phyloP scores from a whole-genome alignment of 176 grass and related monocot species.

The Ensete glaucum region DNA sequence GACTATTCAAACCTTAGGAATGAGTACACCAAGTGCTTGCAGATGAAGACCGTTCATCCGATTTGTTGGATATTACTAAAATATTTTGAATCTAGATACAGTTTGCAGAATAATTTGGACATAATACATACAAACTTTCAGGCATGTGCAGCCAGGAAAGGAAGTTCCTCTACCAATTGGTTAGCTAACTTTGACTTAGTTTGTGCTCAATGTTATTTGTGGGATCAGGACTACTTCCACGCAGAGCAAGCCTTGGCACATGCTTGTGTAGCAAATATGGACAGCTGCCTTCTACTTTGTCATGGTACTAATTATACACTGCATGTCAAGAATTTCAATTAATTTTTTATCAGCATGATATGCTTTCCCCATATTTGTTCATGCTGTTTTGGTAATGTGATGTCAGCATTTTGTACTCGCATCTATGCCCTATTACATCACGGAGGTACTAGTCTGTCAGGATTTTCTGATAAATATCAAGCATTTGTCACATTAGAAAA shows the following conservation, averaged over 20 bases:
- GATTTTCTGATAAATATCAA: not conserved
- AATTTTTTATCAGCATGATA: not conserved
- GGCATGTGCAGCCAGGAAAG: slow-evolving; percentile 44
- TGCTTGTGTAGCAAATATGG: slow-evolving; percentile 49
- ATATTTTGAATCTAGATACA: slow-evolving; percentile 67
- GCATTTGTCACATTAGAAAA: not conserved
- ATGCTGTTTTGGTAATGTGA: not conserved
- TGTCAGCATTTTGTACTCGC: not conserved
- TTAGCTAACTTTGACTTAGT: slow-evolving; percentile 57
- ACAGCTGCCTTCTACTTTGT: slow-evolving; percentile 73
- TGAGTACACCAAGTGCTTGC: slow-evolving; percentile 70
- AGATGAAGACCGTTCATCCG: slow-evolving; percentile 39
- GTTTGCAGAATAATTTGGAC: slow-evolving; percentile 37
- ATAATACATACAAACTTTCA: slow-evolving; percentile 48
- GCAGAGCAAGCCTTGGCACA: slow-evolving; percentile 62
- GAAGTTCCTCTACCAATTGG: slow-evolving; percentile 43
- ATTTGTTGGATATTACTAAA: slow-evolving; percentile 78
- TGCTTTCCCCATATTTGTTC: not conserved
- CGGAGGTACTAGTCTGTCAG: not conserved
- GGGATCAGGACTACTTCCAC: slow-evolving; percentile 49
- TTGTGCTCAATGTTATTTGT: slow-evolving; percentile 61
- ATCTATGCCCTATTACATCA: not conserved
- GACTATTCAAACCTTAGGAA: slow-evolving; percentile 49
- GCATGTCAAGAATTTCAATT: not conserved
- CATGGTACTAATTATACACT: slow-evolving; percentile 43